Evolutionary conservation across 2,329 filamentous ascomycete species (phyloP), one percentile per base, ranked within the genome.

Genomic region (Pyrenochaeta sp.): DNA sequence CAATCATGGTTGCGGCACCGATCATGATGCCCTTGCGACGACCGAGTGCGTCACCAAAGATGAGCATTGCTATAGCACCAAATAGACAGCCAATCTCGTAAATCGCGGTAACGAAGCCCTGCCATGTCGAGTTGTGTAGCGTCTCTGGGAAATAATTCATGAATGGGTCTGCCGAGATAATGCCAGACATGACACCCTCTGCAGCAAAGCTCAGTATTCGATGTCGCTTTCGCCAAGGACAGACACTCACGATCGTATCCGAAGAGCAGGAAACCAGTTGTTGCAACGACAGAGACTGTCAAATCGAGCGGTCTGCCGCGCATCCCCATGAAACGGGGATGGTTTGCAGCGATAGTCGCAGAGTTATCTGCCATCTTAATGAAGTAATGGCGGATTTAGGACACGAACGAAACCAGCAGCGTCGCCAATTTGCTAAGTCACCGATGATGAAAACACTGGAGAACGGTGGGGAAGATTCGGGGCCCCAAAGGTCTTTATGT

Each of bases 61-160:
- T 43, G 2, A 81, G 65, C 53, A 77, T 74, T 42, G 74, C 69
- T 32, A 80, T 68, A 3, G 80, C 78, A 5, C 80, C 79, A 19
- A 79, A 59, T 0, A 82, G 66, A 58, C 79, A 82, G n/a, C 83
- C 83, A 36, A 84, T 74, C 57, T 84, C 82, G 72, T 85, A 86
- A 60, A 83, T 84, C 15, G 83, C 77, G 1, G 81, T 83, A 19
- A 85, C 81, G 54, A 80, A 82, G 50, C 82, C 83, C 68, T 82
- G 80, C 72, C 82, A 79, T n/a, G 80, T 82, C 13, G 79, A 72
- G 62, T 84, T 70, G 54, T 73, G 55, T 19, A 72, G 61, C 2
- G 76, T 78, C 55, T 80, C 72, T 0, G 78, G 79, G 50, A 81
- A 80, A 56, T 74, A 75, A 10, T 58, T 50, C 57, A 71, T 74